phyloP scores from a whole-genome alignment of 192 early-diverging fungal genomes.

The Diversispora eburnea region DNA sequence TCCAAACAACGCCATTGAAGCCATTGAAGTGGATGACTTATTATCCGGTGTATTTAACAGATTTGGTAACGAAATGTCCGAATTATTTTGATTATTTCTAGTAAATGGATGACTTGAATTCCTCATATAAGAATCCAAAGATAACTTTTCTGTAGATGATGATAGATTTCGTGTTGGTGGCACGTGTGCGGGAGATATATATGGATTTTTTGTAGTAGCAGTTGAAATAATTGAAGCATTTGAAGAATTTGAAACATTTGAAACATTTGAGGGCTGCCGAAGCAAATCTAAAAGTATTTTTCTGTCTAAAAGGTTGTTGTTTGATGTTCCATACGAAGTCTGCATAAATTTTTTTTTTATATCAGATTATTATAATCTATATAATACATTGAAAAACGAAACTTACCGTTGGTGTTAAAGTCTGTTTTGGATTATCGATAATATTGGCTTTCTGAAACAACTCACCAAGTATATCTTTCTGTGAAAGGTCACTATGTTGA shows the following conservation, averaged over 20 bases:
- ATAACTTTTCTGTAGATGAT: not conserved
- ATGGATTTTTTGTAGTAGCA: not conserved
- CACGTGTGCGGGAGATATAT: not conserved
- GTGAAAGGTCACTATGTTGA: not conserved
- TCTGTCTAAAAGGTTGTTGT: slow-evolving; percentile 1
- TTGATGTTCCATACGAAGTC: not conserved
- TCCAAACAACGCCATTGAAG: not conserved
- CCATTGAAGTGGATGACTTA: not conserved
- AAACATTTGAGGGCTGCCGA: not conserved
- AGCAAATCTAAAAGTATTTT: slow-evolving; percentile 19
- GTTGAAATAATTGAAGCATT: not conserved
- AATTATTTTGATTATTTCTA: not conserved
- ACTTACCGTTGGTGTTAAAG: not conserved
- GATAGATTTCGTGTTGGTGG: not conserved
- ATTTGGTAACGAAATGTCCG: too few relatives aligned
- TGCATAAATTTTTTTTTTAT: not conserved
- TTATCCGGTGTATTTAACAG: not conserved
- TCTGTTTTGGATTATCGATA: not conserved
- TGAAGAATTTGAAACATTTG: not conserved
- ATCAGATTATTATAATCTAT: not conserved
- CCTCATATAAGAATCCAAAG: not conserved
- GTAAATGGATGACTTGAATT: not conserved
- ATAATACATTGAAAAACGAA: not conserved
- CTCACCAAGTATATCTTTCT: slow-evolving; percentile 5
- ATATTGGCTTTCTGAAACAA: slow-evolving; percentile 6